Percentiles rank a stretch among this genome's conserved stretches.
Evolutionary conservation across 169 alveolate genomes (phyloP).

Genomic region (Eimeria necatrix): DNA sequence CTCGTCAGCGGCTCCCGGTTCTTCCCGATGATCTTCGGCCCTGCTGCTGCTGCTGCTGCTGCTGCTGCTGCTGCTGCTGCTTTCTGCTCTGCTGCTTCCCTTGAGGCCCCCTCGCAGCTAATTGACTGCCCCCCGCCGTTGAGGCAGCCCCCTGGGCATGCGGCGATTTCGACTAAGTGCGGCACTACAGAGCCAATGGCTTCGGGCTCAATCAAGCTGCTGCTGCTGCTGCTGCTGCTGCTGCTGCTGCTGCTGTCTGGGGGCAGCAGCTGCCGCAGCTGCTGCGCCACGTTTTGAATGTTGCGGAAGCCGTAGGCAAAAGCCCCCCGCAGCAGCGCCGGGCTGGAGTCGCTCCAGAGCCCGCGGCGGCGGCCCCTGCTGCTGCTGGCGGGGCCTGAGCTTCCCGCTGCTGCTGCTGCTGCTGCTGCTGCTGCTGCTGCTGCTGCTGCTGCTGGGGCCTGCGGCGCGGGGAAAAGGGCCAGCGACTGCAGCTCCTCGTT

Average conservation of each 20-base stretch:
- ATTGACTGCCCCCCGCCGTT: constrained; percentile 94
- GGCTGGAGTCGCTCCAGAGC: neutral
- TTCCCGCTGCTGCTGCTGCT: neutral
- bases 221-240: constrained; percentile 51
- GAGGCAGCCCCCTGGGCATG: constrained; percentile 96
- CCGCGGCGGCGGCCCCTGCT: neutral
- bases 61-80: neutral
- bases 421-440: neutral
- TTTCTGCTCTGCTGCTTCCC: constrained; percentile 12
- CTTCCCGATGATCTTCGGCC: constrained; percentile 8
- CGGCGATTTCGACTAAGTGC: constrained; percentile 94
- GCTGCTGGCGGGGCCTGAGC: neutral
- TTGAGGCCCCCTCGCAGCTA: constrained; percentile 2
- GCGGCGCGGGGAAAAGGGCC: neutral
- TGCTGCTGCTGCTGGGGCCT: neutral
- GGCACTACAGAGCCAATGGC: constrained; percentile 27
- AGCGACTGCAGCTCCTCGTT: constrained; percentile 38
- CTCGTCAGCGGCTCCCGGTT: constrained; percentile 15
- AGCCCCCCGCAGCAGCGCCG: constrained; percentile 55
- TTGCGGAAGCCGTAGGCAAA: constrained; percentile 79
- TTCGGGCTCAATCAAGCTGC: neutral
- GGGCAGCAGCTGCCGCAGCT: constrained; percentile 6
- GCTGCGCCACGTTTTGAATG: constrained; percentile 74
- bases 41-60: neutral
- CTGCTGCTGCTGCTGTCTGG: constrained; percentile 50